These are phyloP conservation scores for Boletus smithii DNA, from an alignment of 1,284 basidiomycete genomes.

Conservation along the genomic window DNA sequence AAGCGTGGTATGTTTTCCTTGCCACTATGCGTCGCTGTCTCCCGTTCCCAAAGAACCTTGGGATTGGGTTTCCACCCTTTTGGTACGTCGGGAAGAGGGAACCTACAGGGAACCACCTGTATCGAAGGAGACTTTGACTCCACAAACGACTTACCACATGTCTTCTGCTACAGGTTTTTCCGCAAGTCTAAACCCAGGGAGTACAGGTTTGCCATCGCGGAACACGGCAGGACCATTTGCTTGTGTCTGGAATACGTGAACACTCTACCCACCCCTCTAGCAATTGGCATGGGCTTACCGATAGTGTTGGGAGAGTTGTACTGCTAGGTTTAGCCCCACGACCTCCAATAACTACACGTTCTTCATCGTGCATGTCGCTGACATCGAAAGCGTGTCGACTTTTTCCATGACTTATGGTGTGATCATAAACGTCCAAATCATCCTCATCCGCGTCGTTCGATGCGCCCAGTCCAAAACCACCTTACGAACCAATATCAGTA, in stretches of 20 bases:
- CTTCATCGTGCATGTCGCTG: conserved; percentile 61
- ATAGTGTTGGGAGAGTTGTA: conserved; percentile 1
- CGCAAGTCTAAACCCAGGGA: conserved; percentile 74
- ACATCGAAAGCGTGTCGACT: conserved; percentile 70
- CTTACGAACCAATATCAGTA: conserved; percentile 36
- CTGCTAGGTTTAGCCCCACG: conserved; percentile 9
- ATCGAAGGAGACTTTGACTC: conserved; percentile 5
- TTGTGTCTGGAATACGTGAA: conserved; percentile 39
- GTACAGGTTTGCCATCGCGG: conserved; percentile 70
- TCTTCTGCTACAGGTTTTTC: conserved; percentile 69
- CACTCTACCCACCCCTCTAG: not conserved
- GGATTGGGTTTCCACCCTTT: conserved; percentile 86
- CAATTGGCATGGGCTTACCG: conserved; percentile 16
- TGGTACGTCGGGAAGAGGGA: conserved; percentile 76
- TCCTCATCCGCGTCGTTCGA: conserved; percentile 87
- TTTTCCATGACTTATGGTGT: conserved; percentile 35
- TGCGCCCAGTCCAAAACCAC: conserved; percentile 83
- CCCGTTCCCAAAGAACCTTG: conserved; percentile 66
- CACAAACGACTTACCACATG: conserved; percentile 53
- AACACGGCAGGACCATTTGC: conserved; percentile 43
- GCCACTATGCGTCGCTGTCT: conserved; percentile 50
- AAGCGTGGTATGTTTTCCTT: conserved; percentile 32
- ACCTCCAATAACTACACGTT: conserved; percentile 41
- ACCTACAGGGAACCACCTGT: conserved; percentile 49
- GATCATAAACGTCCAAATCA: conserved; percentile 82